A percentile compares a stretch with the other conserved stretches of the same genome.
Evolutionary conservation across 257 asterid species (phyloP).

Genomic region (Verbena officinalis): DNA sequence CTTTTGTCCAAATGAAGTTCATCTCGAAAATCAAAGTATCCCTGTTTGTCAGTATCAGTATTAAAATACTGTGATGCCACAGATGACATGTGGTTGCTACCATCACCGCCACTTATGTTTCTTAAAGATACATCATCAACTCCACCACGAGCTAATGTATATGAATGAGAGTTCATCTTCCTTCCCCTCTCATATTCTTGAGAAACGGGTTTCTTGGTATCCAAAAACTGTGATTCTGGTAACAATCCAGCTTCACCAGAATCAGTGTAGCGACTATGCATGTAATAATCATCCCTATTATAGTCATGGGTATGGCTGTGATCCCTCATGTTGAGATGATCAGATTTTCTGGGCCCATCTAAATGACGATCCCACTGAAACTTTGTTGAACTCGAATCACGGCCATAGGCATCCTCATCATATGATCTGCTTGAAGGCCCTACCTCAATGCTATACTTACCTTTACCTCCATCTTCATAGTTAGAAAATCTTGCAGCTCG

Average conservation of each 20-base stretch:
- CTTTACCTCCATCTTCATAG: conserved; percentile 38
- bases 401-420: conserved; percentile 32
- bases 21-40: conserved; percentile 27
- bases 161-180: conserved; percentile 39
- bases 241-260: conserved; percentile 27
- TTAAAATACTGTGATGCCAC: conserved; percentile 35
- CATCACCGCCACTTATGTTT: conserved; percentile 31
- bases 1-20: conserved; percentile 37
- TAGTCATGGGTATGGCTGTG: conserved; percentile 24
- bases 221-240: conserved; percentile 28
- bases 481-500: conserved; percentile 25
- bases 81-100: conserved; percentile 30
- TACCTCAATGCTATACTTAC: conserved; percentile 27
- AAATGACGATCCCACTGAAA: conserved; percentile 36
- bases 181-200: conserved; percentile 44
- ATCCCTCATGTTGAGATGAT: conserved; percentile 27
- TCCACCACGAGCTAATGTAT: conserved; percentile 37
- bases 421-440: conserved; percentile 35
- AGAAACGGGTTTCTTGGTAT: conserved; percentile 31
- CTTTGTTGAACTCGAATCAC: conserved; percentile 39
- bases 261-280: conserved; percentile 31
- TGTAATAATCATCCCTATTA: conserved; percentile 34
- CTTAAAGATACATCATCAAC: conserved; percentile 26
- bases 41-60: conserved; percentile 34
- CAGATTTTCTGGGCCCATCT: conserved; percentile 40